Base-by-base conservation (phyloP, 1,284 basidiomycete species). In the Heterobasidion annosum region DNA sequence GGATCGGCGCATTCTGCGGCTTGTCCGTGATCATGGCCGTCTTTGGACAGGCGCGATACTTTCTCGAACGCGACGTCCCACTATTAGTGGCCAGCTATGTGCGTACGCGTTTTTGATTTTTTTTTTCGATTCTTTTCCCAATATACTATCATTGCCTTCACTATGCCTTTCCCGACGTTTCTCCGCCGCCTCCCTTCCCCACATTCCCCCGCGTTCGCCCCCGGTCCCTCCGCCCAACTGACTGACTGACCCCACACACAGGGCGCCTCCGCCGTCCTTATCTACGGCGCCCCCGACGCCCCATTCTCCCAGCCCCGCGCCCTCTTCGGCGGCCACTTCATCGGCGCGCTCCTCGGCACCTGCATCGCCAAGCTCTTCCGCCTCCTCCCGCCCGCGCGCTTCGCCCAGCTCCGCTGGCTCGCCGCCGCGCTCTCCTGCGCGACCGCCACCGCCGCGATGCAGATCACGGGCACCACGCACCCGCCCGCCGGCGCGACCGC, bases 271-370 rank as follows among this genome's bases (percentile, higher is more conserved):
- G 81, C 81, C 9, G 79, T 83, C 2, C 69, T 87, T 32, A 69
- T 78, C 18, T 85, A 79, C 57, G 81, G 78, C 12, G 74, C 76
- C 1, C 74, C 82, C 40, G 81, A 85, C 40, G 71, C 73, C 1
- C 83, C 83, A 2, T 67, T 85, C 37, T 75, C 81, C 0, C 83
- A 85, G 64, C 82, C 84, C 9, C 72, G 81, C n/a, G 70, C 78
- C 10, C 68, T 84, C 13, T 54, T 86, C 34, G 75, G 76, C 1
- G 81, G 81, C 0, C 81, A 83, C 57, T 75, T 82, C 60, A 56
- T 82, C 16, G 73, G 75, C 13, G 78, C 78, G 0, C 62, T 83
- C 13, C 67, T 72, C 5, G 81, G 81, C 6, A 70, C 81, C 8
- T 75, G 71, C 52, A 68, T 85, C 58, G 79, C 80, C 1, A 79